phyloP scores from a whole-genome alignment of 2,329 filamentous ascomycete genomes.

The Simplicillium aogashimaense region DNA sequence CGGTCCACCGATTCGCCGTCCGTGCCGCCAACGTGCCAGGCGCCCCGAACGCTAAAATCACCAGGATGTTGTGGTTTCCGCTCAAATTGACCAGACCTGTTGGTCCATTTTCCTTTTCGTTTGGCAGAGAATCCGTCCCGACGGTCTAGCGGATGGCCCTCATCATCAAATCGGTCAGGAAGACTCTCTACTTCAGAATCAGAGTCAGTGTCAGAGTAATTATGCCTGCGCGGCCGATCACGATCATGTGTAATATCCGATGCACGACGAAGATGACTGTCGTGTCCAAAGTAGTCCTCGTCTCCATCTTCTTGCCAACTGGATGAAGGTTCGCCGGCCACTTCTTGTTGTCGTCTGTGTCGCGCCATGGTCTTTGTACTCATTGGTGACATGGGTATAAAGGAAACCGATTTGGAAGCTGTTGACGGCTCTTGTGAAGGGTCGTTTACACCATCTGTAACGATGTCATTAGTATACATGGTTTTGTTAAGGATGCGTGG shows the following conservation, averaged over 20 bases:
- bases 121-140: conserved; percentile 2
- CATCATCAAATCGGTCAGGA: conserved; percentile 35
- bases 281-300: conserved; percentile 9
- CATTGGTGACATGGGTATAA: conserved; percentile 38
- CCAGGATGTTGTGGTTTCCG: conserved; percentile 20
- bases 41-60: conserved; percentile 26
- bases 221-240: conserved; percentile 9
- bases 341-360: conserved; percentile 25
- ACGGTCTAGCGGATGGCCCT: conserved; percentile 29
- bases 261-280: conserved; percentile 16
- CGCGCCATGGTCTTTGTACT: conserved; percentile 34
- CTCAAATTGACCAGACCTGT: conserved; percentile 31
- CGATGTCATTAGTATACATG: background rate
- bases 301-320: conserved; percentile 2
- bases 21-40: conserved; percentile 35
- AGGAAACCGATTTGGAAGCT: conserved; percentile 31
- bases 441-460: conserved; percentile 2
- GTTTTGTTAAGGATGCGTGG: background rate
- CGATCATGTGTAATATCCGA: conserved; percentile 25
- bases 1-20: conserved; percentile 30
- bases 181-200: conserved; percentile 31
- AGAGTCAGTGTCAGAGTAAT: conserved; percentile 13
- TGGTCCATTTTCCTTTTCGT: conserved; percentile 17
- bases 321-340: conserved; percentile 3
- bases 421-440: conserved; percentile 9